Conservation (phyloP, 805 yeast genomes). For the Tetrapisispora nanseiensis region DNA sequence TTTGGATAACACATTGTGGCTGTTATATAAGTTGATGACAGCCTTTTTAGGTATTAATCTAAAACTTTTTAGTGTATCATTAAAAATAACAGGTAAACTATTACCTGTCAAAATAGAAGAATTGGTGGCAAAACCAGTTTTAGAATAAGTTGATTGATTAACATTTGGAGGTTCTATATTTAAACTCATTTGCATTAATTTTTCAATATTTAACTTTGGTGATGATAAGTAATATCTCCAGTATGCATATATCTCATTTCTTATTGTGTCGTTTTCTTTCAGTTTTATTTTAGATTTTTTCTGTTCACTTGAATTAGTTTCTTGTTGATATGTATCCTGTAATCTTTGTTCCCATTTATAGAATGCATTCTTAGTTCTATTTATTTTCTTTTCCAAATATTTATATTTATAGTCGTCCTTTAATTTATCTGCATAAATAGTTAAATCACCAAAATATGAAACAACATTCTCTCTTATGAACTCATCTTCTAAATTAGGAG, state of each 20-base stretch:
- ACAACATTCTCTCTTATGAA: slow-evolving; percentile 71
- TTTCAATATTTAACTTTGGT: slow-evolving; percentile 38
- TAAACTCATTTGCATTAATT: slow-evolving; percentile 56
- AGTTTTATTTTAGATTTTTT: neutral
- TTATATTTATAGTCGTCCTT: slow-evolving; percentile 21
- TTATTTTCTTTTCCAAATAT: slow-evolving; percentile 56
- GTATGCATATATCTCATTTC: slow-evolving; percentile 21
- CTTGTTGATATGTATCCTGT: neutral
- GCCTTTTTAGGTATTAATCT: slow-evolving; percentile 45
- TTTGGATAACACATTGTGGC: neutral
- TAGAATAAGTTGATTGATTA: slow-evolving; percentile 17
- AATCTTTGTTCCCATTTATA: slow-evolving; percentile 76
- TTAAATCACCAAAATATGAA: slow-evolving; percentile 85
- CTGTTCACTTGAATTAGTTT: slow-evolving; percentile 6
- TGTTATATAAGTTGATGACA: slow-evolving; percentile 43
- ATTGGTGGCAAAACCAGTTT: slow-evolving; percentile 36
- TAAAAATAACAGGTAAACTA: slow-evolving; percentile 55
- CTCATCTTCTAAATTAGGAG: slow-evolving; percentile 73
- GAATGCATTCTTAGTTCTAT: slow-evolving; percentile 60
- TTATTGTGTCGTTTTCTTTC: slow-evolving; percentile 18
- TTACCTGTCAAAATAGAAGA: slow-evolving; percentile 54
- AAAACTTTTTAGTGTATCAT: slow-evolving; percentile 45
- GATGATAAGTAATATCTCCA: slow-evolving; percentile 24
- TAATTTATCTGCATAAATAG: slow-evolving; percentile 34
- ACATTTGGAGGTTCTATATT: slow-evolving; percentile 47